phyloP scores from a whole-genome alignment of 768 basidiomycete genomes.

The Dictyophora rubrovolvata region DNA sequence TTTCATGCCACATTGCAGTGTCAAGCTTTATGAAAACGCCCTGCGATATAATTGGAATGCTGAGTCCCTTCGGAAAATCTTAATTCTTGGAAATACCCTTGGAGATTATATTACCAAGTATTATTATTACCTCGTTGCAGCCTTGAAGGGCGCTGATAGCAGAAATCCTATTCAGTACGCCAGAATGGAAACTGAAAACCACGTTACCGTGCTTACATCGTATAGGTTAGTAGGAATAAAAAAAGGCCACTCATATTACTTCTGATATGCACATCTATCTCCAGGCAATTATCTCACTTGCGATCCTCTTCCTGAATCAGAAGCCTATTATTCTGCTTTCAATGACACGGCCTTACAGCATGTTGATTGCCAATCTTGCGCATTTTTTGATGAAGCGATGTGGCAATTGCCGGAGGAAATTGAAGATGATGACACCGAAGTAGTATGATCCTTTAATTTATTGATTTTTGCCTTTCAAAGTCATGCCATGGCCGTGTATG shows the following conservation, averaged over 20 bases:
- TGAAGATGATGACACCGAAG: neutral
- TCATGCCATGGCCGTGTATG: no score
- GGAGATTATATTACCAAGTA: slow-evolving; percentile 61
- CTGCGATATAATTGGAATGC: slow-evolving; percentile 51
- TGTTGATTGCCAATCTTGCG: slow-evolving; percentile 17
- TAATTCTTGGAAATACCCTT: slow-evolving; percentile 59
- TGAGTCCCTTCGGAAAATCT: slow-evolving; percentile 33
- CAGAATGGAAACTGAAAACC: slow-evolving; percentile 37
- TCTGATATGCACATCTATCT: slow-evolving; percentile 3
- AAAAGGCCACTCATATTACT: neutral
- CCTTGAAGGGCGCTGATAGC: slow-evolving; percentile 7
- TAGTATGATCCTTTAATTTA: neutral
- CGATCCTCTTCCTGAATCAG: slow-evolving; percentile 39
- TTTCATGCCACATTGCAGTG: slow-evolving; percentile 75
- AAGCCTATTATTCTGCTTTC: slow-evolving; percentile 50
- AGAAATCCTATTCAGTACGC: slow-evolving; percentile 33
- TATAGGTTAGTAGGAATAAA: slow-evolving; percentile 33
- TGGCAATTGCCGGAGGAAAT: slow-evolving; percentile 16
- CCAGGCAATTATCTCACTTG: slow-evolving; percentile 41
- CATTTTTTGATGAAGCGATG: slow-evolving; percentile 18
- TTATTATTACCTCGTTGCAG: slow-evolving; percentile 8
- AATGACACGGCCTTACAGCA: slow-evolving; percentile 56
- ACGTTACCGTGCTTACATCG: slow-evolving; percentile 43
- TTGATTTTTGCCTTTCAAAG: no score
- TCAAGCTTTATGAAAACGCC: slow-evolving; percentile 57